Conservation (phyloP, 2,329 filamentous ascomycete genomes). For the Trichophyton simii region DNA sequence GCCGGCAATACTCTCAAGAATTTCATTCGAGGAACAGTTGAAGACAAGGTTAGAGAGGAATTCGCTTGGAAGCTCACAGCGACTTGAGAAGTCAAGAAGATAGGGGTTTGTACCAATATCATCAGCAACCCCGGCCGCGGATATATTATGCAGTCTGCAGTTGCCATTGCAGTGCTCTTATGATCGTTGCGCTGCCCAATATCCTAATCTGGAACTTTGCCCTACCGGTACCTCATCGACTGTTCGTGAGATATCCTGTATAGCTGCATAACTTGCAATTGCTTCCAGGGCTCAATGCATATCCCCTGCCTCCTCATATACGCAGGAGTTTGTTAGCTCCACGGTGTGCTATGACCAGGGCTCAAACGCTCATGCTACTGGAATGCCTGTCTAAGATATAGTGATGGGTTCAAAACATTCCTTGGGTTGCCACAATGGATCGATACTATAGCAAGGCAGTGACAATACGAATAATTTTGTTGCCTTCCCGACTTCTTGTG, state of each 20-base stretch:
- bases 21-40: conserved; percentile 51
- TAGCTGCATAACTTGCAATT: background rate
- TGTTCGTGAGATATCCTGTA: background rate
- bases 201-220: background rate
- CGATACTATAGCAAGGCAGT: background rate
- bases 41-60: conserved; percentile 39
- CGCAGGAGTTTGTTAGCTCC: background rate
- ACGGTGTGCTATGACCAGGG: background rate
- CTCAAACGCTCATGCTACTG: background rate
- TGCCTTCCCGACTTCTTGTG: too few relatives aligned
- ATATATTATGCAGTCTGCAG: background rate
- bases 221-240: background rate
- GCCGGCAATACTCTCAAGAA: conserved; percentile 36
- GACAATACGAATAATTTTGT: background rate
- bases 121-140: background rate
- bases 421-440: background rate
- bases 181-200: background rate
- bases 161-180: background rate
- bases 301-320: background rate
- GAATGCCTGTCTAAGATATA: background rate
- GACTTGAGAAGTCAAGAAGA: conserved; percentile 17
- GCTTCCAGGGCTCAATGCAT: background rate
- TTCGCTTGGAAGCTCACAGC: conserved; percentile 29
- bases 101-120: background rate
- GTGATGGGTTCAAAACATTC: background rate